phyloP scores from a whole-genome alignment of 169 alveolate genomes.

The Eimeria tenella region DNA sequence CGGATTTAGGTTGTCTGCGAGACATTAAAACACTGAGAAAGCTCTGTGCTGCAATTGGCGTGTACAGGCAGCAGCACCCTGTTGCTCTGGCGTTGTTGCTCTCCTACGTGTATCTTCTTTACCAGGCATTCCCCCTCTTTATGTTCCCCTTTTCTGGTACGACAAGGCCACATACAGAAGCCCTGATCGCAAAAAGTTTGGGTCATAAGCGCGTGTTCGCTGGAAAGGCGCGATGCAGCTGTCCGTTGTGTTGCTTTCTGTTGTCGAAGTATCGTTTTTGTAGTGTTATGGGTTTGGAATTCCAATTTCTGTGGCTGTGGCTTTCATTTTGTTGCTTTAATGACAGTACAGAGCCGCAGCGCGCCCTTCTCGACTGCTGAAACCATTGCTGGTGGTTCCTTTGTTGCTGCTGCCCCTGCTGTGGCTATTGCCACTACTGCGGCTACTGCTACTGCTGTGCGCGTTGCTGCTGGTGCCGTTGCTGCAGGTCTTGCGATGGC shows the following conservation, averaged over 20 bases:
- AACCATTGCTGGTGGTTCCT: background rate
- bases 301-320: too few species aligned
- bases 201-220: too few species aligned
- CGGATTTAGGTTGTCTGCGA: background rate
- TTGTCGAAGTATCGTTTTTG: too few species aligned
- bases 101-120: slow-evolving; percentile 16
- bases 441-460: background rate
- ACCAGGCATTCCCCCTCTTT: slow-evolving; percentile 41
- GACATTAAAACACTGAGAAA: background rate
- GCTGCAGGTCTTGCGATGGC: slow-evolving; percentile 52
- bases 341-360: too few species aligned
- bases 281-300: too few species aligned
- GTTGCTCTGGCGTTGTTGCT: slow-evolving; percentile 37
- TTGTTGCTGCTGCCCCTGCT: background rate
- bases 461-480: slow-evolving; percentile 23
- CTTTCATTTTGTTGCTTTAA: too few species aligned
- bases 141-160: slow-evolving; percentile 44
- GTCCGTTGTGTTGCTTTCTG: too few species aligned
- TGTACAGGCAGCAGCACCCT: slow-evolving; percentile 54
- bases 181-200: background rate
- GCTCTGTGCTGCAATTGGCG: slow-evolving; percentile 38
- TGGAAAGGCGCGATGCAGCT: too few species aligned
- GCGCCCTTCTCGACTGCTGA: too few species aligned
- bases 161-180: too few species aligned
- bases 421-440: slow-evolving; percentile 1